phyloP scores from a whole-genome alignment of 2,329 filamentous ascomycete species.

The Fusarium torreyae region DNA sequence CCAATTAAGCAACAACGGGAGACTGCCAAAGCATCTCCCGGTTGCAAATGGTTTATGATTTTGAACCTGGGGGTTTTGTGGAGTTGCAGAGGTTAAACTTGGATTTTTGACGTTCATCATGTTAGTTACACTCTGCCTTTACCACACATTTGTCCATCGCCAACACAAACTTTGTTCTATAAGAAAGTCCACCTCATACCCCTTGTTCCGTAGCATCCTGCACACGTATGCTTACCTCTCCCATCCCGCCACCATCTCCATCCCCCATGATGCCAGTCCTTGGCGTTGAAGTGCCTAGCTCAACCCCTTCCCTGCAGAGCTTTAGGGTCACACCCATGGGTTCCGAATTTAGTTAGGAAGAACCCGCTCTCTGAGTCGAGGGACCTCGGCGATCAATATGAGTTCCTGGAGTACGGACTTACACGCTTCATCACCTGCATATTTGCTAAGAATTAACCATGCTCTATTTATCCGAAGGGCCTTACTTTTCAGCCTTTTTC shows the following conservation, averaged over 20 bases:
- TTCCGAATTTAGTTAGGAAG: constrained; percentile 10
- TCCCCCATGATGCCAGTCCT: not conserved
- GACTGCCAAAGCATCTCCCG: not conserved
- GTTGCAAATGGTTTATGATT: not conserved
- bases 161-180: not conserved
- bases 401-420: not conserved
- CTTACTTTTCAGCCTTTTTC: not conserved
- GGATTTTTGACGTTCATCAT: not conserved
- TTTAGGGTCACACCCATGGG: constrained; percentile 9
- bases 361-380: not conserved
- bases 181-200: constrained; percentile 3
- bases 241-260: not conserved
- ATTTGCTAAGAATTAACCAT: not conserved
- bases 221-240: not conserved
- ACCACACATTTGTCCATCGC: not conserved
- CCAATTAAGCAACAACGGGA: not conserved
- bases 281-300: constrained; percentile 24
- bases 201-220: not conserved
- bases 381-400: not conserved
- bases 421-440: not conserved
- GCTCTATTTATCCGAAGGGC: not conserved
- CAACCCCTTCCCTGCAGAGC: constrained; percentile 8
- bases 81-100: not conserved
- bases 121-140: not conserved
- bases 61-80: no score